A percentile compares a stretch with the other conserved stretches of the same genome.
Conservation (phyloP, 106 monocot genomes). For the Dendrobium chrysotoxum region DNA sequence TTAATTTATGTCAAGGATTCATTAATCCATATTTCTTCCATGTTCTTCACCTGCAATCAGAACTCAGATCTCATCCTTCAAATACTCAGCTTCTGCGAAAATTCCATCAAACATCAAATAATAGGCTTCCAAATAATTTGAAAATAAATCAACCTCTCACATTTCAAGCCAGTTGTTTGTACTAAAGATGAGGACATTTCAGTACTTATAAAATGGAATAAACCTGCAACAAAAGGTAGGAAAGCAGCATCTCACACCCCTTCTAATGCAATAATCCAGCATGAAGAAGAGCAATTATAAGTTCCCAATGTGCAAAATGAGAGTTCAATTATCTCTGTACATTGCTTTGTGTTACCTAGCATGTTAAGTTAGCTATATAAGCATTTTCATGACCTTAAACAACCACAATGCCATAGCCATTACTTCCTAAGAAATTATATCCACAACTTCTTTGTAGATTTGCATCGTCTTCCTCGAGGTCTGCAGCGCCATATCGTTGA, state of each 20-base stretch:
- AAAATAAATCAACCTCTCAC: not conserved
- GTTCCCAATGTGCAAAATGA: conserved; percentile 9
- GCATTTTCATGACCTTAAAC: not conserved
- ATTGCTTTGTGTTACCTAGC: not conserved
- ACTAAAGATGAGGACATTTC: not conserved
- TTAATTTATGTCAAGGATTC: no score
- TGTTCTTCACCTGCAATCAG: conserved; percentile 5
- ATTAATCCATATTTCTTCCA: not conserved
- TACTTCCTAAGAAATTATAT: no score
- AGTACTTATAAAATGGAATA: not conserved
- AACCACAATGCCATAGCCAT: not conserved
- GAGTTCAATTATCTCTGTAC: not conserved
- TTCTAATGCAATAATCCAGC: not conserved
- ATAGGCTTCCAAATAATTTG: not conserved
- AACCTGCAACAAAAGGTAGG: not conserved
- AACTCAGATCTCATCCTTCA: not conserved
- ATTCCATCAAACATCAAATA: conserved; percentile 4
- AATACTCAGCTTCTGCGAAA: conserved; percentile 4
- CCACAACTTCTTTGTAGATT: no score
- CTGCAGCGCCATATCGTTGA: not conserved
- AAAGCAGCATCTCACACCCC: not conserved
- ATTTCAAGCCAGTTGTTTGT: not conserved
- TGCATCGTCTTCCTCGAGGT: not conserved
- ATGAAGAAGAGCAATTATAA: not conserved
- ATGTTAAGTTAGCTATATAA: not conserved